Evolutionary conservation across 768 basidiomycete genomes (phyloP), one percentile per base, ranked within the genome.

Genomic region (Mycena sanguinolenta): DNA sequence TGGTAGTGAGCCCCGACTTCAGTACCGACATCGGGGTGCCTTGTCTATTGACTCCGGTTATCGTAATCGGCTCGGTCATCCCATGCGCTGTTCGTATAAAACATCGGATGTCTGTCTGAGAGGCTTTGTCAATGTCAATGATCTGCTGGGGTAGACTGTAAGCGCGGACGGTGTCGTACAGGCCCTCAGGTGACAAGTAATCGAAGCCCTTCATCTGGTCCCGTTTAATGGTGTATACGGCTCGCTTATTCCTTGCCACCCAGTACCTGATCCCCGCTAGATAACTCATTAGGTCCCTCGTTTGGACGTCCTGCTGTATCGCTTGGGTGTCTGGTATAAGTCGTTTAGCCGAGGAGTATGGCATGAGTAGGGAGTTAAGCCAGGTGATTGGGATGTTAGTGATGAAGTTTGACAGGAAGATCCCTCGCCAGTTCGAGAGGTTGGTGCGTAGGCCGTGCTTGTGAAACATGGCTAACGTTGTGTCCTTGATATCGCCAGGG

Each of bases 1-100:
- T 77, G 0, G 73, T 77, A 6, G 75, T 78, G 8, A 77, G 70
- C 2, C 73, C 75, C 0, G 63, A 75, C 30, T 79, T 79, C n/a
- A 78, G 36, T 0, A 75, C 77, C 0, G 76, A 79, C 12, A 77
- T 49, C 0, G 79, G 67, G 0, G 74, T 69, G 17, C 79, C 76
- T 52, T 79, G 77, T 55, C 77, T 75, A 1, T 74, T 78, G 17
- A 79, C 61, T 3, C 76, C 77, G 8, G 60, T 32, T 8, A 77
- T 65, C 10, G 65, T 65, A 36, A 78, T 67, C 2, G 74, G 65
- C 0, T 60, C 69, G 3, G 75, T 75, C 0, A 72, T 39, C 2
- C 76, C 77, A 58, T 73, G 73, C 2, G 71, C 72, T 8, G 77
- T 78, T 1, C 55, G 64, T 14, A 74, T 58, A 19, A 3, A 57